Percentiles rank a stretch among this genome's conserved stretches.
Evolutionary conservation across 2,329 filamentous ascomycete species (phyloP).

Genomic region (Talaromyces sp.): DNA sequence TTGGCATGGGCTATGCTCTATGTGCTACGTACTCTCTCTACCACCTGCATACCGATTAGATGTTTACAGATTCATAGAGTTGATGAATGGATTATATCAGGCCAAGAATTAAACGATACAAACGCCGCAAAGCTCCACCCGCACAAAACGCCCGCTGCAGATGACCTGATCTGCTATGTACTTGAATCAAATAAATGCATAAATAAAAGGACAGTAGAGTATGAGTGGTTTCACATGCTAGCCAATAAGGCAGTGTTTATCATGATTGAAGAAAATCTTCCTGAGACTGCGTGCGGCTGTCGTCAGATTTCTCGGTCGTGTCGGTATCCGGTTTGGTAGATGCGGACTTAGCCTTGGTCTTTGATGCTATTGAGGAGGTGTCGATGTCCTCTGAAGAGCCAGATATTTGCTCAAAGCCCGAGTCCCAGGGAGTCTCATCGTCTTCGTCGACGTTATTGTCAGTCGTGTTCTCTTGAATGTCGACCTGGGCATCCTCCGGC

Average conservation of each 20-base stretch:
- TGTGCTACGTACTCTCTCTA: background rate
- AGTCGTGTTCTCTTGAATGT: background rate
- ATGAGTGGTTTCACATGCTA: background rate
- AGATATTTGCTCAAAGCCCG: conserved; percentile 21
- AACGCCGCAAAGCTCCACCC: conserved; percentile 1
- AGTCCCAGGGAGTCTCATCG: conserved; percentile 11
- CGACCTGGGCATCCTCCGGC: background rate
- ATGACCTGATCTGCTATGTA: conserved; percentile 13
- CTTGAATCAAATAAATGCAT: background rate
- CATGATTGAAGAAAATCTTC: conserved; percentile 9
- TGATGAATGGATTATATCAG: background rate
- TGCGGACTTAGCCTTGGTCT: background rate
- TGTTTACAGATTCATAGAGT: background rate
- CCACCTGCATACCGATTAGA: too few species aligned
- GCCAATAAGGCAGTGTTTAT: too few species aligned
- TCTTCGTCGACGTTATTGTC: background rate
- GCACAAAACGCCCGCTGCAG: conserved; percentile 10
- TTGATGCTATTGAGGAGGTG: conserved; percentile 16
- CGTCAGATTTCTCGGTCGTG: background rate
- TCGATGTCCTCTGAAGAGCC: conserved; percentile 30
- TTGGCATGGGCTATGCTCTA: conserved; percentile 5
- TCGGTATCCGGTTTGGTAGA: background rate
- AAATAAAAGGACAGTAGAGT: background rate
- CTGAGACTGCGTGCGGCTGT: background rate
- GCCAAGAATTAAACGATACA: background rate